Percentiles rank a stretch among this genome's conserved stretches.
Evolutionary conservation across 1,284 basidiomycete genomes (phyloP).

Genomic region (Ganoderma lucidum): DNA sequence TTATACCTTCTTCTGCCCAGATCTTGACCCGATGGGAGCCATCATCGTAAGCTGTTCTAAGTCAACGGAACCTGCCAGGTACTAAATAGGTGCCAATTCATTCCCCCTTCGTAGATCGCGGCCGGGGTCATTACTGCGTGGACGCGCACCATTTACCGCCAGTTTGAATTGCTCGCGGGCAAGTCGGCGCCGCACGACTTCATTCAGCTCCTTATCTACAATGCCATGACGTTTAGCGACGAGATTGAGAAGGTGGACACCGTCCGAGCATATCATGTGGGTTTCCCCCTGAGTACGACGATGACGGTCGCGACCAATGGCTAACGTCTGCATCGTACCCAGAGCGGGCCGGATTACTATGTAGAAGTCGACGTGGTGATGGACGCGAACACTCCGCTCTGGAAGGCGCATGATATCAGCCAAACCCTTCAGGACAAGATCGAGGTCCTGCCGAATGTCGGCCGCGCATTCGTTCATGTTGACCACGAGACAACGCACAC

Average conservation of each 20-base stretch:
- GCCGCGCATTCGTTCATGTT: slow-evolving; percentile 92
- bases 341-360: slow-evolving; percentile 86
- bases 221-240: slow-evolving; percentile 87
- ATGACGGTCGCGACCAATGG: neutral
- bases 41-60: slow-evolving; percentile 62
- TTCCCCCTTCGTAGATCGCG: slow-evolving; percentile 65
- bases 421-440: slow-evolving; percentile 95
- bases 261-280: slow-evolving; percentile 86
- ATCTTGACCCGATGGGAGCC: slow-evolving; percentile 84
- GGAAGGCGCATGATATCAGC: slow-evolving; percentile 92
- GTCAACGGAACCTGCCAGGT: neutral
- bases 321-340: slow-evolving; percentile 14
- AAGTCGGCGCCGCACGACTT: slow-evolving; percentile 93
- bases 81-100: neutral
- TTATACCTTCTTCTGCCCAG: slow-evolving; percentile 44
- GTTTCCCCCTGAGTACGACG: slow-evolving; percentile 38
- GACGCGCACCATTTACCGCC: slow-evolving; percentile 76
- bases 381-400: slow-evolving; percentile 87
- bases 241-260: slow-evolving; percentile 91
- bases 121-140: slow-evolving; percentile 85
- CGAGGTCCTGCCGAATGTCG: slow-evolving; percentile 91
- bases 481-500: slow-evolving; percentile 91
- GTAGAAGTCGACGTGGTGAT: slow-evolving; percentile 97
- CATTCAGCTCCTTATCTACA: slow-evolving; percentile 91
- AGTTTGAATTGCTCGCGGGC: slow-evolving; percentile 92